Base-by-base conservation (phyloP, 805 yeast species). In the Torulaspora quercuum region DNA sequence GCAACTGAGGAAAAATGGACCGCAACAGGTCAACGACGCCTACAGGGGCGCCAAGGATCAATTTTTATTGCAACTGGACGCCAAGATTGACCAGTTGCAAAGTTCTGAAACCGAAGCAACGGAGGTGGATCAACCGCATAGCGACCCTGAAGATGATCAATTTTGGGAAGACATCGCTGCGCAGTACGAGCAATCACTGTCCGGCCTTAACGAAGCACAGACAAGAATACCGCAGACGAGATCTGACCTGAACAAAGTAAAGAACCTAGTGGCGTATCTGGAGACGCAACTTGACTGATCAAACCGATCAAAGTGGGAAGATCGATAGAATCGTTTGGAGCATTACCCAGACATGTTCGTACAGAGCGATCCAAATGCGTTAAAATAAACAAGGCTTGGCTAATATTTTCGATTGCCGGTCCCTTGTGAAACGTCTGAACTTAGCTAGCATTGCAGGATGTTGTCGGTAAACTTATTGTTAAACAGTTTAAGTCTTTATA, bases 1-100 rank as follows among this genome's bases (percentile, higher is more conserved):
- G 0, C 64, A 66, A 14, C 57, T 80, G 36, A 63, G 92, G 33
- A 66, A 75, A 33, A 67, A 67, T 12, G 64, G 73, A 8, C 88
- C 87, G 0, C 42, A 44, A 7, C 53, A 57, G 33, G 63, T 73
- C 5, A 65, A 66, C 50, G 56, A 55, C 23, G 51, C 66, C 10
- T 70, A 67, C 50, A 39, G 44, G 28, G 53, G 24, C 31, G 25
- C 35, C 8, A 24, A 36, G 57, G 45, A 64, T 62, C 6, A 52
- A 63, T 20, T 45, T 42, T 15, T 45, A 57, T 6, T 48, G 61
- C 25, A 53, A 42, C 20, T 65, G 45, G 41, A 52, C 43, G 27
- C 52, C 28, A 29, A 44, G 29, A 13, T 44, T 28, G 20, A 46
- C 13, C 27, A 14, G 8, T 27, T 30, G 35, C 45, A 26, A 44